Evolutionary conservation across 2,329 filamentous ascomycete species (phyloP), one percentile per base, ranked within the genome.

Genomic region (Acrodontium crateriforme): DNA sequence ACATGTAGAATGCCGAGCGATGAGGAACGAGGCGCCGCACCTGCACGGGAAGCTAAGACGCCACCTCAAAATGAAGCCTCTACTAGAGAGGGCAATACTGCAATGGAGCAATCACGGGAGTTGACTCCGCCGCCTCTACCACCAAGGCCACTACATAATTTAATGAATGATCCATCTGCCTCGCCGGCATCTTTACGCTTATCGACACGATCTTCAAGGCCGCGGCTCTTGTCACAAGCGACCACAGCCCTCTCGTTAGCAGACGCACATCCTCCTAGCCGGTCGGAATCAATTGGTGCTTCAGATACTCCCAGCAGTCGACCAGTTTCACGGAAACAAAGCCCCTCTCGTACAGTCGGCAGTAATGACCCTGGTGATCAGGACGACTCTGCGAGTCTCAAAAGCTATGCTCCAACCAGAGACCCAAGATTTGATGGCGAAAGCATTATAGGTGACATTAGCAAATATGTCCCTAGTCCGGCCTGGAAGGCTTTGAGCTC

Each of bases 181-280:
- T 35, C 41, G 27, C 20, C 41, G 29, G 30, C 44, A 28, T 41
- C 38, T 35, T 32, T 55, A 24, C 43, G 53, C 24, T 35, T 52
- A 8, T 45, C 51, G 3, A 52, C 53, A 15, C 50, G 47, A 21
- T 28, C 50, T 13, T 49, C 50, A 4, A 29, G 53, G 28, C 59
- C 61, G 14, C 52, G 56, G 31, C 44, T 65, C 11, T 52, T 59
- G 15, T 74, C 78, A 2, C 74, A 72, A 34, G 73, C 87, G 25
- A 94, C 85, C 3, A 94, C 84, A 1, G 84, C 84, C 7, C 49
- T 95, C 9, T 87, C 83, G 1, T 69, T 82, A 10, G 67, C 84
- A 36, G 84, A 87, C 40, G 76, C 85, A 30, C 78, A 82, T 42
- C 81, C 78, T 0, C 65, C 85, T 27, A 74, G 74, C 1, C 77